A percentile compares a stretch with the other conserved stretches of the same genome.
phyloP scores from a whole-genome alignment of 441 rosid species.

The Metrosideros polymorpha region DNA sequence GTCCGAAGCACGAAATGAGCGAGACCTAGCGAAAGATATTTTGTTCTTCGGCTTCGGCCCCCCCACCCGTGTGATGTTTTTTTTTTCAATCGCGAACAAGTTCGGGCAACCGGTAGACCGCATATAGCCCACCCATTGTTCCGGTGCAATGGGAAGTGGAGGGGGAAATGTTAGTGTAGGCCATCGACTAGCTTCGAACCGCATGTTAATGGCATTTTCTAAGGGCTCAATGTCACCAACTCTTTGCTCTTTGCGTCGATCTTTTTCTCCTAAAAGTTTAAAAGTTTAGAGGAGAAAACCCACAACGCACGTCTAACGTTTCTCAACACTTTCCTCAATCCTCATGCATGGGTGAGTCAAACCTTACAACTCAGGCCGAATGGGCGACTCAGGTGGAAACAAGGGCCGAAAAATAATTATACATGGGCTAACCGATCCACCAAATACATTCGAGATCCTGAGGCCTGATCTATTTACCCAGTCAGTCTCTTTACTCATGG shows the following conservation, averaged over 20 bases:
- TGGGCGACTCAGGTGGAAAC: background rate
- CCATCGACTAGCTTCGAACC: background rate
- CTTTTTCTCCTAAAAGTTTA: background rate
- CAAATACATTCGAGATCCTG: background rate
- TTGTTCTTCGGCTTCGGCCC: background rate
- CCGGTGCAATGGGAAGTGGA: background rate
- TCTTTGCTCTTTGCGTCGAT: background rate
- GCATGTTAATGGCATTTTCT: background rate
- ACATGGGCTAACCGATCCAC: background rate
- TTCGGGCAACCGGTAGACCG: background rate
- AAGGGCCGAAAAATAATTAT: background rate
- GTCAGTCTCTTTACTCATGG: background rate
- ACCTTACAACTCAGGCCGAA: background rate
- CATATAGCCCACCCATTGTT: background rate
- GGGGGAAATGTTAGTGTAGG: no score
- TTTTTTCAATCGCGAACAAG: background rate
- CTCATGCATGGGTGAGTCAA: rapidly evolving
- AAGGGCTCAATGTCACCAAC: background rate
- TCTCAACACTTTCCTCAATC: background rate
- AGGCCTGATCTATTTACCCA: background rate
- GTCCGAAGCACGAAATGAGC: background rate
- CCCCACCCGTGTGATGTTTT: background rate
- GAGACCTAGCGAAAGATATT: background rate
- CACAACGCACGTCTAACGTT: background rate
- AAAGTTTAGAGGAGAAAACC: background rate